Evolutionary conservation across 2,329 filamentous ascomycete species (phyloP), one percentile per base, ranked within the genome.

Genomic region (Colletotrichum tamarilloi): DNA sequence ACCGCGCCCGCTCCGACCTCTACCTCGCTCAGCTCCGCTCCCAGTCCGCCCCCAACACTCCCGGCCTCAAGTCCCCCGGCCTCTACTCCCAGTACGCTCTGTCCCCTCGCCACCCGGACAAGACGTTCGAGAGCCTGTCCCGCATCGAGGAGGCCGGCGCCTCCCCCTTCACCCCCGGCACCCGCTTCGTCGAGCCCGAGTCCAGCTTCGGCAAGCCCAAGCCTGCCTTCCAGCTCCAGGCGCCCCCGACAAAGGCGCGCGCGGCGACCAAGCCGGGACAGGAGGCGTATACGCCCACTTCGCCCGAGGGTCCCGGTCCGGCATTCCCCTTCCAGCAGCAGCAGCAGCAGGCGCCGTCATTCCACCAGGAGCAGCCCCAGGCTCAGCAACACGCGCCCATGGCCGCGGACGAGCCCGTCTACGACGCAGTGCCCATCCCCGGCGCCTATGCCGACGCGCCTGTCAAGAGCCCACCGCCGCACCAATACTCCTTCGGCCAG

Each of bases 41-140:
- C 24, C 95, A 98, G 85, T 97, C 95, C 30, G 95, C 95, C 5
- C 96, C 96, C 77, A 98, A 98, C 87, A 98, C 96, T 0, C 96
- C 96, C 14, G 95, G 95, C 76, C 95, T 97, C 81, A 93, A 91
- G 82, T 91, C 89, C 0, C 91, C 84, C 82, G 84, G 85, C 55
- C 89, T 87, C 77, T 82, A 81, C 63, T 65, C 80, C 77, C 76
- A 83, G 80, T 78, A 82, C 79, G 84, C 85, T 28, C 80, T 87
- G 76, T 87, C 74, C 4, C 26, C 93, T 80, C 49, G 83, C 83
- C 58, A 80, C 84, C 74, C 67, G 7, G 73, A 74, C 67, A 82
- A 84, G 77, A 85, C 83, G 42, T 85, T 86, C 38, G 90, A 89
- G 79, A 90, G 88, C 2, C 88, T 87, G 4, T 87, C 85, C 68